Conservation (phyloP, 495 filamentous ascomycete species). For the Bombardia bombarda region DNA sequence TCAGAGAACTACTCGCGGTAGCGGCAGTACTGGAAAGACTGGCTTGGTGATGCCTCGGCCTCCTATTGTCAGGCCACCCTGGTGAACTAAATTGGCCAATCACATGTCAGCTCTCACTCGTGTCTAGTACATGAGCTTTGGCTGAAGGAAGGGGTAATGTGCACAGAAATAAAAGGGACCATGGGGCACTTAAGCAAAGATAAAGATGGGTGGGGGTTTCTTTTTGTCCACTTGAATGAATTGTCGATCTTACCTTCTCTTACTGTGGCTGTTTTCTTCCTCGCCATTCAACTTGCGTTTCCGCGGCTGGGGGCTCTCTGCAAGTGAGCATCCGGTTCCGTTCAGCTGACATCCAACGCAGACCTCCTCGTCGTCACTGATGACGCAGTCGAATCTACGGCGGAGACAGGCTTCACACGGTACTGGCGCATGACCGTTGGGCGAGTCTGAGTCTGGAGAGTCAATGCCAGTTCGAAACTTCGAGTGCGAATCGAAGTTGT, state of each 20-base stretch:
- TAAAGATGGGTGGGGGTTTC: constrained; percentile 14
- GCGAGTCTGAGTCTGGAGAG: constrained; percentile 41
- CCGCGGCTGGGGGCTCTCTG: constrained; percentile 58
- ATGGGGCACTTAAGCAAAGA: too few species aligned
- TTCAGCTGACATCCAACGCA: constrained; percentile 57
- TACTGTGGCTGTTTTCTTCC: constrained; percentile 46
- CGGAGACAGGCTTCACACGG: constrained; percentile 63
- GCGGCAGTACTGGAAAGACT: constrained; percentile 47
- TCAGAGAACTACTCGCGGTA: constrained; percentile 44
- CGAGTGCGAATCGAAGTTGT: constrained; percentile 27
- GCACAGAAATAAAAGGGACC: too few species aligned
- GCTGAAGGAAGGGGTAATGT: not conserved
- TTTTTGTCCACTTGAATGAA: constrained; percentile 12
- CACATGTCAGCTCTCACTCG: constrained; percentile 24
- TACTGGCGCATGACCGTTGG: constrained; percentile 29
- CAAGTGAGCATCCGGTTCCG: constrained; percentile 55
- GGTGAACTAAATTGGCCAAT: constrained; percentile 44
- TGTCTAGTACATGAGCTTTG: not conserved
- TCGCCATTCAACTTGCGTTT: constrained; percentile 66
- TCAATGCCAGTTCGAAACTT: constrained; percentile 40
- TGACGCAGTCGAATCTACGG: constrained; percentile 83
- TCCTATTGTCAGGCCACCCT: constrained; percentile 45
- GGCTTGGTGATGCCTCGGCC: constrained; percentile 40
- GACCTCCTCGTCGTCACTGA: constrained; percentile 60
- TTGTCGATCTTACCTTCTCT: constrained; percentile 44